Percentiles rank a stretch among this genome's conserved stretches.
Conservation (phyloP, 192 early-diverging fungal genomes). For the Pilobolus umbonatus region DNA sequence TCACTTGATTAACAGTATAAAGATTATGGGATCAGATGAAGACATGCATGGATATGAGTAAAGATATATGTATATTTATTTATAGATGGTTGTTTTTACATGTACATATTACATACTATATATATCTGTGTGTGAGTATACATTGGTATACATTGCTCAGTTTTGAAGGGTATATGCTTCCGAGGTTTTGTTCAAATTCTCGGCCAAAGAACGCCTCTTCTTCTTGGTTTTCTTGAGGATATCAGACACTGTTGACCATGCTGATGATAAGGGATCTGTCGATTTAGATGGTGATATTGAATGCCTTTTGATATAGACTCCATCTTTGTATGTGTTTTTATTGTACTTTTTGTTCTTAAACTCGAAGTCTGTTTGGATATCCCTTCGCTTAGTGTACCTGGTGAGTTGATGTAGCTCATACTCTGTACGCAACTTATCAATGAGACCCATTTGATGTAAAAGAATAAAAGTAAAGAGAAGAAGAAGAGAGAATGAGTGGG, state of each 20-base stretch:
- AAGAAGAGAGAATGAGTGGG: neutral
- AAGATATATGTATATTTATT: too few relatives aligned
- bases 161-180: neutral
- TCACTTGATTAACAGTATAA: too few relatives aligned
- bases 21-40: too few relatives aligned
- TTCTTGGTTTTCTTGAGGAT: neutral
- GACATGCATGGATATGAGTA: too few relatives aligned
- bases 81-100: too few relatives aligned
- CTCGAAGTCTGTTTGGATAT: conserved; percentile 3
- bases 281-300: neutral
- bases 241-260: neutral
- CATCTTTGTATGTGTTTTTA: conserved; percentile 6
- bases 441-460: conserved; percentile 26
- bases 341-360: conserved; percentile 10
- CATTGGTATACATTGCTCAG: too few relatives aligned
- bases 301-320: neutral
- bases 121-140: too few relatives aligned
- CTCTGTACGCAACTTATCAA: conserved; percentile 12
- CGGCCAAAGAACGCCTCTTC: neutral
- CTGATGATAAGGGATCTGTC: neutral
- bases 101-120: too few relatives aligned
- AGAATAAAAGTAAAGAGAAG: neutral
- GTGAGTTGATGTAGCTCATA: conserved; percentile 15
- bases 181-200: neutral
- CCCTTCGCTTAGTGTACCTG: conserved; percentile 20